Percentiles rank a stretch among this genome's conserved stretches.
These are phyloP conservation scores for Dimocarpus longan DNA, from an alignment of 345 rosid species.

Conservation along the genomic window DNA sequence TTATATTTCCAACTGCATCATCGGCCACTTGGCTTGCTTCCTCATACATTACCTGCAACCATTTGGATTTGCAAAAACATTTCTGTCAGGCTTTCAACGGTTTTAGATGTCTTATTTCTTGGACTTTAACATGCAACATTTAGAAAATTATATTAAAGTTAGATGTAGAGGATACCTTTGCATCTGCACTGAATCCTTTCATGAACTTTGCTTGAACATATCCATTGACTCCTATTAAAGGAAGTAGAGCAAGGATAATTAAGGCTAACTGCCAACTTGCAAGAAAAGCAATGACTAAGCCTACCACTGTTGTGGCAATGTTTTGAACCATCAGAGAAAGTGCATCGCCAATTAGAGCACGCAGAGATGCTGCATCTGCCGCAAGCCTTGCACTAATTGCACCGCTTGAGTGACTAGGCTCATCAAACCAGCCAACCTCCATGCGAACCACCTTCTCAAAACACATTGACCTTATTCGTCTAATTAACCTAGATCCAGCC, in stretches of 20 bases:
- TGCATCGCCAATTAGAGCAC: constrained; percentile 76
- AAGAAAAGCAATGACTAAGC: constrained; percentile 67
- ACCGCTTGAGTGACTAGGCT: constrained; percentile 78
- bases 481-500: constrained; percentile 68
- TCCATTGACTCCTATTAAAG: constrained; percentile 61
- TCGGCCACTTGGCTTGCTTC: constrained; percentile 90
- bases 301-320: constrained; percentile 53
- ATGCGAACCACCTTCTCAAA: constrained; percentile 80
- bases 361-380: constrained; percentile 73
- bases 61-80: not conserved
- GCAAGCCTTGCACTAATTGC: constrained; percentile 78
- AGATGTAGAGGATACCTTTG: constrained; percentile 52
- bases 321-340: constrained; percentile 67
- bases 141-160: not conserved
- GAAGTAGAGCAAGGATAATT: constrained; percentile 60
- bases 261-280: constrained; percentile 74
- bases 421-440: constrained; percentile 91
- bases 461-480: constrained; percentile 64
- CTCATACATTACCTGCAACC: constrained; percentile 71
- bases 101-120: too few species aligned
- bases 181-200: constrained; percentile 78
- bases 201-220: constrained; percentile 60
- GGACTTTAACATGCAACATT: too few species aligned
- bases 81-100: not conserved
- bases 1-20: constrained; percentile 87